These are phyloP conservation scores for Fusarium xylarioides DNA, from an alignment of 2,329 filamentous ascomycete species.

Conservation along the genomic window DNA sequence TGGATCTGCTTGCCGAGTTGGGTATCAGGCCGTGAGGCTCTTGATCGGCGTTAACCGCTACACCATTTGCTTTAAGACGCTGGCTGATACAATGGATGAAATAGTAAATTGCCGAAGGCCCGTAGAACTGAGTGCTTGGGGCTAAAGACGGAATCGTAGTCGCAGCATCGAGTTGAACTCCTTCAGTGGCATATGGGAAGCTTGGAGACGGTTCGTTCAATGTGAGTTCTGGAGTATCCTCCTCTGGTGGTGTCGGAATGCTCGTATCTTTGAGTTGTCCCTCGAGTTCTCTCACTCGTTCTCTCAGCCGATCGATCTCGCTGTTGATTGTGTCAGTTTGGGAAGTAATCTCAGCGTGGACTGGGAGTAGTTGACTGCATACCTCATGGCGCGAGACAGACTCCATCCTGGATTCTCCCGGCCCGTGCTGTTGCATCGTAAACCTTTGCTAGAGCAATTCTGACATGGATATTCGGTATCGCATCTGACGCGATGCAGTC, in stretches of 20 bases:
- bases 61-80: fast-evolving
- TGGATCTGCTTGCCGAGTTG: neutral
- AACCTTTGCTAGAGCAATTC: neutral
- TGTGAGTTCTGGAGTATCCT: fast-evolving
- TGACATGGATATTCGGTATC: neutral
- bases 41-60: fast-evolving
- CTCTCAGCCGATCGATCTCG: neutral
- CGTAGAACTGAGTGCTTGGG: neutral
- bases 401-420: neutral
- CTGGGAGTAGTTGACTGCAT: neutral
- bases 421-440: neutral
- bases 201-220: fast-evolving
- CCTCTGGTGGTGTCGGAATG: neutral
- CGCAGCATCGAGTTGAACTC: neutral
- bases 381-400: neutral
- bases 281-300: neutral
- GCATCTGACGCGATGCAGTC: neutral
- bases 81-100: neutral
- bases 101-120: neutral
- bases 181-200: fast-evolving
- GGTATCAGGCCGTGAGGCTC: neutral
- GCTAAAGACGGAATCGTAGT: fast-evolving
- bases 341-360: too few relatives aligned
- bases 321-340: neutral
- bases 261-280: neutral